Evolutionary conservation across 2,329 filamentous ascomycete species (phyloP), one percentile per base, ranked within the genome.

Genomic region (Aaosphaeria arxii): DNA sequence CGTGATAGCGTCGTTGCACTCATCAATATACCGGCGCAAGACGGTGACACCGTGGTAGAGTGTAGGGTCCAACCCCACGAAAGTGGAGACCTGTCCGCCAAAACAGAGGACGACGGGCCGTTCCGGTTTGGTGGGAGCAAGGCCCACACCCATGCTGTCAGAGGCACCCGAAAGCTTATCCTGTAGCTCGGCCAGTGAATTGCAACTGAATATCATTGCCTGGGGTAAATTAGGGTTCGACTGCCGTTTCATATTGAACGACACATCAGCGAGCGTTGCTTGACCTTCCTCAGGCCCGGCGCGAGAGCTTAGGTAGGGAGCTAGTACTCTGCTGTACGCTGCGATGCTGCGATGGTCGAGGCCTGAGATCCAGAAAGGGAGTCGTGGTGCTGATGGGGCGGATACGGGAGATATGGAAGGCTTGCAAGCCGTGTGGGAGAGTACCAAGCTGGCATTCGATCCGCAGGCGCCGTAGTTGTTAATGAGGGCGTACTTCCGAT

Each of bases 401-500:
- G 32, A 41, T 41, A 2, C 39, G 39, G 39, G 11, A 9, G 3
- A 41, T 9, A 4, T 11, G 39, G 39, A 29, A 29, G 11, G 11
- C 11, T 13, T 32, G 31, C 40, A 24, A n/a, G 43, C 5, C 13
- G 40, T 24, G 7, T 42, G 40, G 7, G 40, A 7, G 30, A 42
- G 7, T 9, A 42, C 11, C 11, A 13, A 9, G 33, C 33, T 36
- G 9, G 53, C 43, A 30, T 63, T 63, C 28, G 46, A 54, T 5
- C 61, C 61, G 4, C 52, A 47, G 61, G 70, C 70, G 30, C 71
- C 69, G 38, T 69, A 74, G 48, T 67, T 74, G 49, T 72, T 73
- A 6, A 74, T 40, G 3, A 69, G 46, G 1, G 67, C 65, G 7
- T 57, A 48, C 50, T 31, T 55, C 51, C 3, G 44, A 49, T 4